Evolutionary conservation across 352 stramenopile species (phyloP), one percentile per base, ranked within the genome.

Genomic region (Peronospora belbahrii): DNA sequence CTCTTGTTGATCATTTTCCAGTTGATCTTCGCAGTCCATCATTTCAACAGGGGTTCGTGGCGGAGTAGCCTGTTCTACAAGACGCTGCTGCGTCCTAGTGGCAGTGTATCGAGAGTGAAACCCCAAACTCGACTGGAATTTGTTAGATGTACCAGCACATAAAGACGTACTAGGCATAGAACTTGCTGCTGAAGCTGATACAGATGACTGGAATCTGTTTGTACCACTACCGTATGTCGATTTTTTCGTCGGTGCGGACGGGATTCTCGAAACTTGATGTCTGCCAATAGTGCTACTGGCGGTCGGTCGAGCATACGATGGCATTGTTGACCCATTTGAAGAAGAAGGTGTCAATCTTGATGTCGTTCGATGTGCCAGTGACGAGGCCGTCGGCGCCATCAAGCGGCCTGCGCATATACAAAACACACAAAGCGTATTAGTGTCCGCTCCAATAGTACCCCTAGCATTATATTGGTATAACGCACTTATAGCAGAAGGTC

Each of bases 291-390:
- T 22, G 35, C 60, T 70, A 22, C 60, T 70, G n/a, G 45, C 34
- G 9, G 56, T 66, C 17, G 56, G 47, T 19, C 52, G 52, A 23
- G 56, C 49, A 34, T 65, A 70, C 0, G 60, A 65, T 13, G 60
- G 47, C 9, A 51, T 34, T n/a, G n/a, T n/a, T 8, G 60, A 56
- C 30, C 17, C 35, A 42, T 36, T 13, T 10, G 30, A 18, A 13
- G 46, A 18, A 13, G 46, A 22, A 23, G 56, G 23, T 14, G 56
- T 10, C 9, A 23, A 38, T 14, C 9, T 3, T 15, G 51, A 24
- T 3, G 51, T 45, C 10, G 34, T 46, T 15, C 59, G 54, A 52
- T 68, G 54, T 1, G 54, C 59, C 22, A 68, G 22, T 17, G 62
- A 63, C 18, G 62, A 60, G 2, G 49, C 59, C 0, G 62, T 72